Conservation (phyloP, 805 yeast species). For the Yarrowia phangngaensis region DNA sequence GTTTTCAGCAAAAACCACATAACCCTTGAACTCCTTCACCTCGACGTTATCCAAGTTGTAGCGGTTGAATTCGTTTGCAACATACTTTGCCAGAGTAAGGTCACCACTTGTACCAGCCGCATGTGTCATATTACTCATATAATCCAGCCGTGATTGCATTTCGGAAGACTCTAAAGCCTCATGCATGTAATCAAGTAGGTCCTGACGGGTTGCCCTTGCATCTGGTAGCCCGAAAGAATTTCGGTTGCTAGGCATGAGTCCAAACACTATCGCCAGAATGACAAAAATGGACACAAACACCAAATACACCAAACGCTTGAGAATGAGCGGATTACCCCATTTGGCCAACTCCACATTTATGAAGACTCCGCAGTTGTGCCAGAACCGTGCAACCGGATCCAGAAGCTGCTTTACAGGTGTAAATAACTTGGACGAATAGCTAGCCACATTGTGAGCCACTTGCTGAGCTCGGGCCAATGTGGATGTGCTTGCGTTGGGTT, state of each 20-base stretch:
- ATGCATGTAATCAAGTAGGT: slow-evolving; percentile 49
- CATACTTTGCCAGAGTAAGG: slow-evolving; percentile 61
- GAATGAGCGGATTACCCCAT: slow-evolving; percentile 63
- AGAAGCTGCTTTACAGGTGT: slow-evolving; percentile 7
- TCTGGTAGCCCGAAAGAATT: slow-evolving; percentile 48
- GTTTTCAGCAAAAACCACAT: slow-evolving; percentile 60
- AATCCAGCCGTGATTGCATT: slow-evolving; percentile 64
- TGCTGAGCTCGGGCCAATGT: slow-evolving; percentile 7
- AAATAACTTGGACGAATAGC: slow-evolving; percentile 6
- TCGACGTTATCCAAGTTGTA: slow-evolving; percentile 55
- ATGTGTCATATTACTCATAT: slow-evolving; percentile 77
- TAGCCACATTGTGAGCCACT: slow-evolving; percentile 19
- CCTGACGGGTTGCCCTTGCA: slow-evolving; percentile 54
- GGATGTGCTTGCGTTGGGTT: slow-evolving; percentile 18
- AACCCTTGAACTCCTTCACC: slow-evolving; percentile 51
- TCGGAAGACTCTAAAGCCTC: slow-evolving; percentile 52
- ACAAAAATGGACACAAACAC: slow-evolving; percentile 56
- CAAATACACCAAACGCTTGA: slow-evolving; percentile 72
- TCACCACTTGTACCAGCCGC: slow-evolving; percentile 87
- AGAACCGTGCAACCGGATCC: slow-evolving; percentile 17
- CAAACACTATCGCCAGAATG: slow-evolving; percentile 56
- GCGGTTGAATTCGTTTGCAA: slow-evolving; percentile 54
- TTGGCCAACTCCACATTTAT: slow-evolving; percentile 18
- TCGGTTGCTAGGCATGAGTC: slow-evolving; percentile 47
- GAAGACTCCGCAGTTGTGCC: slow-evolving; percentile 10